Conservation (phyloP, 179 eudicot species). For the Sideroxylon spinosum region DNA sequence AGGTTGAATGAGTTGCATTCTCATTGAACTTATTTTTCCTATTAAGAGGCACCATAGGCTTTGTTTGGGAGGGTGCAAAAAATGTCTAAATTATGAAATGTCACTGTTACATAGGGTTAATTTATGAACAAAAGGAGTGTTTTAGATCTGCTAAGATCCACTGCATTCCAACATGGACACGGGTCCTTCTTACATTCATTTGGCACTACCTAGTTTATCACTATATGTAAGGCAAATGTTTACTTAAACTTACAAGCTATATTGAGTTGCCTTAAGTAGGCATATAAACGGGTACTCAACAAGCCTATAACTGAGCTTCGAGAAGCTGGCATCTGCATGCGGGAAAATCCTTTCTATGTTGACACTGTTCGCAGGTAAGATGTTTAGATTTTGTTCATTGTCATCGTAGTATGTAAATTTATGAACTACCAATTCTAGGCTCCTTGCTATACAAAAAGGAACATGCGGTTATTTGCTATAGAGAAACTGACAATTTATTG, state of each 20-base stretch:
- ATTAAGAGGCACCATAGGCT: not conserved
- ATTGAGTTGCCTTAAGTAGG: constrained; percentile 37
- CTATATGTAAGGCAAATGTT: not conserved
- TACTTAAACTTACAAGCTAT: constrained; percentile 10
- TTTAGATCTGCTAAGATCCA: not conserved
- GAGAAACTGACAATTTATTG: not conserved
- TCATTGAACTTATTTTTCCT: not conserved
- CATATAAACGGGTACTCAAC: constrained; percentile 86
- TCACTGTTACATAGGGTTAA: not conserved
- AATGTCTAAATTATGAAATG: not conserved
- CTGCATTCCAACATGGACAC: not conserved
- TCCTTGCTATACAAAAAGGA: constrained; percentile 2
- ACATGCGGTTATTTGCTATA: not conserved
- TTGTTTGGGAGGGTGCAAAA: not conserved
- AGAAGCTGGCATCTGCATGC: constrained; percentile 98
- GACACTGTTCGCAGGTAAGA: constrained; percentile 96
- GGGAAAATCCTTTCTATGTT: constrained; percentile 95
- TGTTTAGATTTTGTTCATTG: constrained; percentile 1
- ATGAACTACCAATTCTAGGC: not conserved
- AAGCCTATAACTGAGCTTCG: constrained; percentile 89
- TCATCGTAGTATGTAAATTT: not conserved
- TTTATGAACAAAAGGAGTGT: no score
- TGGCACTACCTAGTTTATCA: constrained; percentile 3
- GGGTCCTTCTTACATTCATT: not conserved
- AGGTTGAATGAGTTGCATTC: not conserved